These are phyloP conservation scores for Zygosaccharomyces siamensis DNA, from an alignment of 805 yeast species.

Conservation along the genomic window DNA sequence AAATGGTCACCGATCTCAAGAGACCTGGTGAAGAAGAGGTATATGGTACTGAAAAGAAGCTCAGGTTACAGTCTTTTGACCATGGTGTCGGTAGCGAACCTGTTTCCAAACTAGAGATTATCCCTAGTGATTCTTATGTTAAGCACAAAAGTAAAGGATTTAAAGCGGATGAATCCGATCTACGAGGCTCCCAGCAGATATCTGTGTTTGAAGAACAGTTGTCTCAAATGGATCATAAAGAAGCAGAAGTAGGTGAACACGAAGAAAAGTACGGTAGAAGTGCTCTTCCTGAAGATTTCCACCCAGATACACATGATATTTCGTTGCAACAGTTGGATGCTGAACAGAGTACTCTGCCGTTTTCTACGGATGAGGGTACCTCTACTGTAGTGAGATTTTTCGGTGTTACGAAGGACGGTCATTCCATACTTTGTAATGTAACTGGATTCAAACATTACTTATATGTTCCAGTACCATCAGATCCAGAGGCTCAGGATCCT, in stretches of 20 bases:
- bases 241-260: constrained; percentile 23
- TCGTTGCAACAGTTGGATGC: constrained; percentile 92
- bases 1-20: constrained; percentile 12
- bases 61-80: constrained; percentile 28
- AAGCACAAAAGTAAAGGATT: constrained; percentile 33
- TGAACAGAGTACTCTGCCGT: constrained; percentile 63
- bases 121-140: constrained; percentile 29
- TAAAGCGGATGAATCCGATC: constrained; percentile 26
- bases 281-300: constrained; percentile 45
- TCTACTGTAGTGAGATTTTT: constrained; percentile 73
- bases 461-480: constrained; percentile 83
- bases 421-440: constrained; percentile 85
- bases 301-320: constrained; percentile 47
- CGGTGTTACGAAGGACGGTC: constrained; percentile 86
- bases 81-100: constrained; percentile 34
- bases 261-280: constrained; percentile 52
- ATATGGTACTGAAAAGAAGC: constrained; percentile 21
- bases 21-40: constrained; percentile 22
- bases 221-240: constrained; percentile 31
- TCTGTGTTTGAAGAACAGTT: constrained; percentile 32
- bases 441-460: constrained; percentile 85
- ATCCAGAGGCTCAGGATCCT: constrained; percentile 39
- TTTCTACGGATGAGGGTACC: constrained; percentile 27
- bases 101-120: constrained; percentile 33
- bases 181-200: constrained; percentile 21